phyloP scores from a whole-genome alignment of 495 filamentous ascomycete species.

The Cercophora sp. region DNA sequence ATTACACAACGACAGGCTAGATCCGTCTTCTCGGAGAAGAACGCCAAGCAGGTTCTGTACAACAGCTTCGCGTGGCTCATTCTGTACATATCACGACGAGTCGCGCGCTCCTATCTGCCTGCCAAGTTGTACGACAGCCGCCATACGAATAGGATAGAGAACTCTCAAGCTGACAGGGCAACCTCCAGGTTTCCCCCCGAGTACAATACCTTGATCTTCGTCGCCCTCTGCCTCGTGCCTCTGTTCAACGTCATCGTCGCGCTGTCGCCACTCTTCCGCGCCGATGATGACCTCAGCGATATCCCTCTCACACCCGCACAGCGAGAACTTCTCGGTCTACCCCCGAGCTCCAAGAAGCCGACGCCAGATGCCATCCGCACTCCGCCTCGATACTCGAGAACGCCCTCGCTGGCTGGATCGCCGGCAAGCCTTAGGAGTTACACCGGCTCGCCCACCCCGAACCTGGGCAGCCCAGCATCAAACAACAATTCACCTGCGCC shows the following conservation, averaged over 20 bases:
- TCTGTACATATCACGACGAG: conserved; percentile 34
- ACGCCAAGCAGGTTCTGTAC: conserved; percentile 59
- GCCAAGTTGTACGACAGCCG: conserved; percentile 22
- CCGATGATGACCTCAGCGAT: conserved; percentile 74
- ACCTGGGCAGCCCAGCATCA: conserved; percentile 34
- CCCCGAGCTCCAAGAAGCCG: conserved; percentile 55
- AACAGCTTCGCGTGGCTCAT: conserved; percentile 55
- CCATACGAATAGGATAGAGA: background rate
- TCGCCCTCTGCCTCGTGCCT: conserved; percentile 54
- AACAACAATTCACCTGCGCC: conserved; percentile 17
- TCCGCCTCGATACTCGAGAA: conserved; percentile 80
- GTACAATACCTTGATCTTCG: conserved; percentile 34
- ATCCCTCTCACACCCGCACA: conserved; percentile 90
- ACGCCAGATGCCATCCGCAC: conserved; percentile 72
- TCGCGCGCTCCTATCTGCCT: conserved; percentile 23
- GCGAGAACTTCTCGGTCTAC: conserved; percentile 76
- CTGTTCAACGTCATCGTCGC: conserved; percentile 55
- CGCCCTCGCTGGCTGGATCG: conserved; percentile 54
- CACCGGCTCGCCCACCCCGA: conserved; percentile 51
- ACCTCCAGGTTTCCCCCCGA: conserved; percentile 9
- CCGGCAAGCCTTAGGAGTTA: conserved; percentile 48
- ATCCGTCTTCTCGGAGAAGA: conserved; percentile 66
- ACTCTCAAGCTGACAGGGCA: background rate
- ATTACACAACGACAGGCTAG: conserved; percentile 70
- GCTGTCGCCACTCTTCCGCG: conserved; percentile 62